Conservation (phyloP, 2,329 filamentous ascomycete species). For the Colletotrichum sp. region DNA sequence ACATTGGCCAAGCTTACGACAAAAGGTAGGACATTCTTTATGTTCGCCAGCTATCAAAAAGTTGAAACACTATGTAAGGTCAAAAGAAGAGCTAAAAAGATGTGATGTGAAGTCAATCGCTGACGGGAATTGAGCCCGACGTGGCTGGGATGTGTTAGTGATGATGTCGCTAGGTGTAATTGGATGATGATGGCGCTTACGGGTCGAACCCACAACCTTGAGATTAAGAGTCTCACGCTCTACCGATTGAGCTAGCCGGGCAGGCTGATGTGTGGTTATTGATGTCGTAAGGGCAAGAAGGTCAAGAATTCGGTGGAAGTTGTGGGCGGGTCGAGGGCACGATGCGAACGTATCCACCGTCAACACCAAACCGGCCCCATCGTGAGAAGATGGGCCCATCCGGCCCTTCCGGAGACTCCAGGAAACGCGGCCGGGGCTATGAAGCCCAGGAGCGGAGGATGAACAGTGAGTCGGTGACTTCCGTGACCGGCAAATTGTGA, state of each 20-base stretch:
- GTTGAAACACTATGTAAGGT: fast-evolving
- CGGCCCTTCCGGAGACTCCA: background rate
- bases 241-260: constrained; percentile 73
- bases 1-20: too few relatives aligned
- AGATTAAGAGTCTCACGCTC: constrained; percentile 76
- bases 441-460: background rate
- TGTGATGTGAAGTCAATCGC: background rate
- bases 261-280: constrained; percentile 20
- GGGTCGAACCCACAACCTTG: constrained; percentile 60
- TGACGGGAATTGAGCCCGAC: constrained; percentile 19
- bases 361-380: constrained; percentile 2
- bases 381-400: background rate
- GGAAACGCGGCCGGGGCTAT: background rate
- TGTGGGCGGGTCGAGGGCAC: constrained; percentile 2
- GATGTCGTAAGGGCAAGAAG: background rate
- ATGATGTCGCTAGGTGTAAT: background rate
- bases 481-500: background rate
- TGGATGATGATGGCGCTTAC: background rate
- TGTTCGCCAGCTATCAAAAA: background rate
- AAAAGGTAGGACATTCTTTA: too few relatives aligned
- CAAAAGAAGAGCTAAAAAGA: background rate
- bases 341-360: background rate
- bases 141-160: constrained; percentile 5
- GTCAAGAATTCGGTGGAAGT: background rate
- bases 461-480: background rate